These are phyloP conservation scores for Trypanosoma congolense DNA, from an alignment of 208 protist genomes.

Conservation along the genomic window DNA sequence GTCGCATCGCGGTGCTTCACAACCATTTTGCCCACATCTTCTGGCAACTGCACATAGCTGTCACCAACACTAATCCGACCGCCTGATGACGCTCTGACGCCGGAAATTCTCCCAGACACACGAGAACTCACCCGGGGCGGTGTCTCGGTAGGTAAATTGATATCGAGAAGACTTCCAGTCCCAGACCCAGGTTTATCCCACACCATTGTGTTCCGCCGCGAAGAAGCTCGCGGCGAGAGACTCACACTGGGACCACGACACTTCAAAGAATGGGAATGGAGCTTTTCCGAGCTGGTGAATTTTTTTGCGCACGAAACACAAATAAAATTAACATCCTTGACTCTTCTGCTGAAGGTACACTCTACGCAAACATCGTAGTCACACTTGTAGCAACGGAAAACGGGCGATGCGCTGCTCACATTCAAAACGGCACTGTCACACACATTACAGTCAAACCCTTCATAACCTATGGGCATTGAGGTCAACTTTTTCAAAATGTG, in stretches of 20 bases:
- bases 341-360: conserved; percentile 65
- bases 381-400: conserved; percentile 86
- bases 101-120: conserved; percentile 31
- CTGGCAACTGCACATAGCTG: conserved; percentile 35
- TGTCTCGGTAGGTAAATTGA: conserved; percentile 40
- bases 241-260: conserved; percentile 77
- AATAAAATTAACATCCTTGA: conserved; percentile 82
- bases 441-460: conserved; percentile 88
- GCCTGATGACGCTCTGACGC: conserved; percentile 55
- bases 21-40: conserved; percentile 57
- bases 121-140: conserved; percentile 15
- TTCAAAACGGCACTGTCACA: conserved; percentile 74
- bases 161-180: conserved; percentile 64
- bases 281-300: conserved; percentile 68
- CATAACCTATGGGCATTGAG: conserved; percentile 77
- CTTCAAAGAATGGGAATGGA: conserved; percentile 68
- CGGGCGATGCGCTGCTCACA: conserved; percentile 55
- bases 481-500: conserved; percentile 85
- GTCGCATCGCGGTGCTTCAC: conserved; percentile 53
- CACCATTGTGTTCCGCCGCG: conserved; percentile 78
- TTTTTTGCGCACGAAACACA: conserved; percentile 80
- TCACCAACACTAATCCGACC: conserved; percentile 72
- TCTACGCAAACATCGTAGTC: conserved; percentile 86
- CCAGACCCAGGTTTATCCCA: conserved; percentile 56
- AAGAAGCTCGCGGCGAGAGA: conserved; percentile 69